Evolutionary conservation across 345 rosid genomes (phyloP).

Genomic region (Lepidium aucheri): DNA sequence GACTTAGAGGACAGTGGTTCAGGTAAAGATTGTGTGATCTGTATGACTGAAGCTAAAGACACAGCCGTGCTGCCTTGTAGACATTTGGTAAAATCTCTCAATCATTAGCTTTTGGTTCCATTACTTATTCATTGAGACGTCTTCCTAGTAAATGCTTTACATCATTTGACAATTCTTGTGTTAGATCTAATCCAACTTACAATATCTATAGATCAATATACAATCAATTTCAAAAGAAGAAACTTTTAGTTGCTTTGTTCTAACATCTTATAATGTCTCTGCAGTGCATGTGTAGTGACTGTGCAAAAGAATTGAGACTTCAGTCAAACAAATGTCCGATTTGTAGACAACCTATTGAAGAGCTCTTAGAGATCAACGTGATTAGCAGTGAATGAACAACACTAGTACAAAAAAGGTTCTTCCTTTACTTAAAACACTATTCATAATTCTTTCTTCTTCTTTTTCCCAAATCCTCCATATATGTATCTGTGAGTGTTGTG

Average conservation of each 20-base stretch:
- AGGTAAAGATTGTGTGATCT: constrained; percentile 86
- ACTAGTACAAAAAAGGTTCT: constrained; percentile 8
- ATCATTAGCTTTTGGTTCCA: background rate
- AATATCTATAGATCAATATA: background rate
- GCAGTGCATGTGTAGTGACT: constrained; percentile 84
- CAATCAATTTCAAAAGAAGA: background rate
- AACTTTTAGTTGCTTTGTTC: background rate
- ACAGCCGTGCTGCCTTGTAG: constrained; percentile 85
- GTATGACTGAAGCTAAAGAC: constrained; percentile 90
- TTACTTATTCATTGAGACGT: background rate
- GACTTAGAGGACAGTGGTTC: constrained; percentile 52
- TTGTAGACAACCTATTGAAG: constrained; percentile 82
- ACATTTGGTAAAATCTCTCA: constrained; percentile 55
- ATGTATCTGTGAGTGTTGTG: background rate
- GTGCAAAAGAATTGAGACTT: constrained; percentile 70
- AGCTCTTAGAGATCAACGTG: constrained; percentile 76
- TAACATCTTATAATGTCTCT: constrained; percentile 5
- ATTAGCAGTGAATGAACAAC: constrained; percentile 30
- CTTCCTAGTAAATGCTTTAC: background rate
- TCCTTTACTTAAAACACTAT: constrained; percentile 7
- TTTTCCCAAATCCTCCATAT: background rate
- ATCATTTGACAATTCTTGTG: background rate
- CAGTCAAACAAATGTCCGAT: constrained; percentile 88
- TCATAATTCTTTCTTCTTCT: constrained; percentile 15
- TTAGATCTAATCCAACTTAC: background rate